Evolutionary conservation across 352 stramenopile species (phyloP).

Genomic region (Pythium sukuiense): DNA sequence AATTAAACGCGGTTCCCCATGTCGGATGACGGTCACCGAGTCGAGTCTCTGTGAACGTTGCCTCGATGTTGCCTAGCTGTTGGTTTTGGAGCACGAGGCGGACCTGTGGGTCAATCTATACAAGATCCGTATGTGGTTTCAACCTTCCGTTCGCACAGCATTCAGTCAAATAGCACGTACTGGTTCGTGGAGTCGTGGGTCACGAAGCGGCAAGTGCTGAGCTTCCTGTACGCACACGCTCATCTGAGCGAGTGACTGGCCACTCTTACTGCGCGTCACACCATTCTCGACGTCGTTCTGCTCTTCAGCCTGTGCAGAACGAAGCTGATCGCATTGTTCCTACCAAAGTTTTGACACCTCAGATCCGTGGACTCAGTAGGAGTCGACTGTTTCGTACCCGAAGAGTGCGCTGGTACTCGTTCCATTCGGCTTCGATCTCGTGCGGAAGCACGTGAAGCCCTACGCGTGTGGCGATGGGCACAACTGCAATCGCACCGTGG

Average conservation of each 20-base stretch:
- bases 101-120: constrained; percentile 60
- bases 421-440: constrained; percentile 35
- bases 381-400: neutral
- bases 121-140: neutral
- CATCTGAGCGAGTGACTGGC: constrained; percentile 32
- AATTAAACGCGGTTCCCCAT: constrained; percentile 39
- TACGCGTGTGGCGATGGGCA: constrained; percentile 29
- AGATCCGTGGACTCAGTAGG: neutral
- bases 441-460: constrained; percentile 36
- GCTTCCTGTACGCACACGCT: constrained; percentile 44
- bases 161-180: constrained; percentile 24
- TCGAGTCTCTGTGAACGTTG: constrained; percentile 35
- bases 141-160: neutral
- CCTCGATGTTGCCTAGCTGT: neutral
- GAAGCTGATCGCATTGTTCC: constrained; percentile 22
- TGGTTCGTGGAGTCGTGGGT: constrained; percentile 41
- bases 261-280: constrained; percentile 7
- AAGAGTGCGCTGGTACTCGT: constrained; percentile 20
- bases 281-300: constrained; percentile 12
- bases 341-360: neutral
- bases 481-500: constrained; percentile 3
- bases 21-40: constrained; percentile 46
- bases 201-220: constrained; percentile 49
- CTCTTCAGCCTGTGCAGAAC: constrained; percentile 15
- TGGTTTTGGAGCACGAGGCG: constrained; percentile 35